These are phyloP conservation scores for Funneliformis geosporum DNA, from an alignment of 192 early-diverging fungal genomes.

Conservation along the genomic window DNA sequence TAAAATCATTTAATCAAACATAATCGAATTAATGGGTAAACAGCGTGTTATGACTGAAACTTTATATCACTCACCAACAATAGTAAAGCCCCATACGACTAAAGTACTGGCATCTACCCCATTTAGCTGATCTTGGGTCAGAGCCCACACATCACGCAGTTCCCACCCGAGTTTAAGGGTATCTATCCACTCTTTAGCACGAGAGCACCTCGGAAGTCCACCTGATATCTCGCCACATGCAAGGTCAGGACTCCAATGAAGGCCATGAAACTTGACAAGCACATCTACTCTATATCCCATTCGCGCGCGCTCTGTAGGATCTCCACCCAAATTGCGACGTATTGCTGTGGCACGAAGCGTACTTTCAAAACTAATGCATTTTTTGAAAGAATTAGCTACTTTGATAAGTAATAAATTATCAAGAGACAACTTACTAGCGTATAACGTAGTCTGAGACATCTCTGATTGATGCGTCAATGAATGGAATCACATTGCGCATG, in stretches of 20 bases:
- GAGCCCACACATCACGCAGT: slow-evolving; percentile 23
- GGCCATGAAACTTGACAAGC: slow-evolving; percentile 2
- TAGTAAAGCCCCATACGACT: slow-evolving; percentile 25
- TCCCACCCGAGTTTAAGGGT: slow-evolving; percentile 27
- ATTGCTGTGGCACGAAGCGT: slow-evolving; percentile 7
- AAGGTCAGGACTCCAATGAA: slow-evolving; percentile 24
- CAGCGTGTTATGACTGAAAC: not conserved
- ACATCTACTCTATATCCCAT: slow-evolving; percentile 25
- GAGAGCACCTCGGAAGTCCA: slow-evolving; percentile 13
- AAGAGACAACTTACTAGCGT: slow-evolving; percentile 6
- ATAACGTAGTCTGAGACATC: slow-evolving; percentile 7
- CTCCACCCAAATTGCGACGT: slow-evolving; percentile 3
- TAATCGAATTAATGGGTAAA: not conserved
- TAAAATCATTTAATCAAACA: not conserved
- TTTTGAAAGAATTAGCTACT: not conserved
- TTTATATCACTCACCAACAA: slow-evolving; percentile 30
- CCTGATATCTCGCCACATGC: slow-evolving; percentile 14
- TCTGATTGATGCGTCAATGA: slow-evolving; percentile 25
- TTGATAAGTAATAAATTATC: not conserved
- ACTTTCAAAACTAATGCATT: slow-evolving; percentile 17
- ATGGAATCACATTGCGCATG: slow-evolving; percentile 28
- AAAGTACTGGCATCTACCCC: slow-evolving; percentile 1
- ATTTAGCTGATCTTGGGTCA: slow-evolving; percentile 22
- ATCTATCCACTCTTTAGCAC: slow-evolving; percentile 25
- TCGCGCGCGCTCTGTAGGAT: slow-evolving; percentile 18